These are phyloP conservation scores for Erodium trifolium DNA, from an alignment of 441 rosid species.

Conservation along the genomic window DNA sequence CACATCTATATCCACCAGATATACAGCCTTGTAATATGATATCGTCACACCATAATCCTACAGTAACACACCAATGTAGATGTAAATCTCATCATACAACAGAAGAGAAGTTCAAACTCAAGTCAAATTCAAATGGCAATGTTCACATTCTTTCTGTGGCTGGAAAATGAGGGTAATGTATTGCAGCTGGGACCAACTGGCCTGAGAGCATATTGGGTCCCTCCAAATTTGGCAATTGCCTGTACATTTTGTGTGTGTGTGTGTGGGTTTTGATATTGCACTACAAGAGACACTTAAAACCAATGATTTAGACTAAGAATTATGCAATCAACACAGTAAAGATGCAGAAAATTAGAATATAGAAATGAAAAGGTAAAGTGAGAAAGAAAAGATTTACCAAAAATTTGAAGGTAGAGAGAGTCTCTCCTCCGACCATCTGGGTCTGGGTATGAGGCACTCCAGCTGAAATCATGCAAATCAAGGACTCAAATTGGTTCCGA, in stretches of 20 bases:
- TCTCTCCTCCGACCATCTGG: constrained; percentile 50
- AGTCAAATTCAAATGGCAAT: not conserved
- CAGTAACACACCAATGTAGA: constrained; percentile 13
- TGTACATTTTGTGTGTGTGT: not conserved
- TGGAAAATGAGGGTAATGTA: constrained; percentile 9
- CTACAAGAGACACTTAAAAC: not conserved
- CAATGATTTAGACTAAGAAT: too few species aligned
- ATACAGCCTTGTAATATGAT: constrained; percentile 67
- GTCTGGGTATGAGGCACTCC: constrained; percentile 44
- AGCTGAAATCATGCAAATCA: constrained; percentile 62
- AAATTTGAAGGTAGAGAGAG: constrained; percentile 67
- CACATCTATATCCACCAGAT: constrained; percentile 67
- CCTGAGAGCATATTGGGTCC: constrained; percentile 11
- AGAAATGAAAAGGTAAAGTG: not conserved
- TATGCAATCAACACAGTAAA: too few species aligned
- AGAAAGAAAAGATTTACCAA: constrained; percentile 29
- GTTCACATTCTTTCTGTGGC: not conserved
- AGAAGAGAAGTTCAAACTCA: not conserved
- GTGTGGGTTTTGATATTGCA: not conserved
- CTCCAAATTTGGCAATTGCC: not conserved
- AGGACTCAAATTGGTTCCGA: constrained; percentile 82
- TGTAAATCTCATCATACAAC: too few species aligned
- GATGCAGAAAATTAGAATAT: too few species aligned
- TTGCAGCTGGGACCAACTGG: constrained; percentile 18
- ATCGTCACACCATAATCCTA: constrained; percentile 67